Evolutionary conservation across 306 rosid species (phyloP).

Genomic region (Arachis stenosperma): DNA sequence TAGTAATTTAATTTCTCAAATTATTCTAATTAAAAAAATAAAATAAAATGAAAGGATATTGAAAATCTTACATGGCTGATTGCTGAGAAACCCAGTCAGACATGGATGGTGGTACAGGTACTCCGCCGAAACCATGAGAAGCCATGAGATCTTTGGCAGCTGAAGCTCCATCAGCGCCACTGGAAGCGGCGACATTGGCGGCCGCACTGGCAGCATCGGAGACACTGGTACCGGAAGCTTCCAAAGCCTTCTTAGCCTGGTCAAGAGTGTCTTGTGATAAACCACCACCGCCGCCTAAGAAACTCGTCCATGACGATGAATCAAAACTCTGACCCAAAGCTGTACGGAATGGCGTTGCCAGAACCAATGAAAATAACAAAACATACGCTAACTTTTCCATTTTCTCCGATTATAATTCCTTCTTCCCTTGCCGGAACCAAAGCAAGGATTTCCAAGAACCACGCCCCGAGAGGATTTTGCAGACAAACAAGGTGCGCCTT

Average conservation of each 20-base stretch:
- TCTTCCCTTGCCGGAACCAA: background rate
- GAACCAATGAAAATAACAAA: conserved; percentile 34
- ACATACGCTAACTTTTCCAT: conserved; percentile 42
- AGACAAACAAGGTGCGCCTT: conserved; percentile 26
- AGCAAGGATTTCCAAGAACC: background rate
- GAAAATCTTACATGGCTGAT: conserved; percentile 17
- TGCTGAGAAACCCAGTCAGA: background rate
- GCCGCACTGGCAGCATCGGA: background rate
- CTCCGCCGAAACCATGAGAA: background rate
- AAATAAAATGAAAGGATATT: background rate
- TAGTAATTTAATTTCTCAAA: too few relatives aligned
- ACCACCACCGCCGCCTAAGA: conserved; percentile 25
- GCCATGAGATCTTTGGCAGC: background rate
- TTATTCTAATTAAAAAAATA: too few relatives aligned
- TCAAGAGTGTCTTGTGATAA: background rate
- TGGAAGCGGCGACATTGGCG: background rate
- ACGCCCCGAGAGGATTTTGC: too few relatives aligned
- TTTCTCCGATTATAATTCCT: background rate
- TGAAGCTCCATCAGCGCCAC: background rate
- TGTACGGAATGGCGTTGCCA: conserved; percentile 28
- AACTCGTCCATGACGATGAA: conserved; percentile 1
- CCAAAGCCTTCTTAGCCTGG: conserved; percentile 34
- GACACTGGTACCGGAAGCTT: background rate
- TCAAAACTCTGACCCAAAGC: conserved; percentile 29
- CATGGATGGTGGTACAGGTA: conserved; percentile 1